Conservation (phyloP, 257 asterid species). For the Fraxinus americana region DNA sequence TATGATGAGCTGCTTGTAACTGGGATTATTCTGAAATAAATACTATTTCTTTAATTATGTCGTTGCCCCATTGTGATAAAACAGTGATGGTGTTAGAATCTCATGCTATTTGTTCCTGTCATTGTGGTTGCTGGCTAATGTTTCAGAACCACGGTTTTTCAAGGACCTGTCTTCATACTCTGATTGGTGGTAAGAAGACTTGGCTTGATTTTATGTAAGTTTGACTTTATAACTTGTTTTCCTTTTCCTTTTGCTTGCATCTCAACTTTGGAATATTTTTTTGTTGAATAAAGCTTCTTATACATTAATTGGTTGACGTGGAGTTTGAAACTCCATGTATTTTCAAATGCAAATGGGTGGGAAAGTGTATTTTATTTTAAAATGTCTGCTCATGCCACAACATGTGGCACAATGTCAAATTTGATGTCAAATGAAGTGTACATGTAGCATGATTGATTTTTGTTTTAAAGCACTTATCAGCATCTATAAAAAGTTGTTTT, state of each 20-base stretch:
- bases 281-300: too few relatives aligned
- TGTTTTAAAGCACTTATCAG: constrained; percentile 48
- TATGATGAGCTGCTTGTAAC: constrained; percentile 36
- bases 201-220: constrained; percentile 38
- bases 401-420: too few relatives aligned
- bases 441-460: constrained; percentile 35
- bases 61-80: constrained; percentile 41
- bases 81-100: constrained; percentile 45
- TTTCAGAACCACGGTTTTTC: constrained; percentile 39
- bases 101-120: constrained; percentile 40
- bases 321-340: too few relatives aligned
- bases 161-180: constrained; percentile 35
- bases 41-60: constrained; percentile 25
- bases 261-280: constrained; percentile 58
- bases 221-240: constrained; percentile 44
- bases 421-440: too few relatives aligned
- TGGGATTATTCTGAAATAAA: constrained; percentile 34
- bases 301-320: too few relatives aligned
- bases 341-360: too few relatives aligned
- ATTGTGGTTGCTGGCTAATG: constrained; percentile 32
- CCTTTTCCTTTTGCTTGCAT: constrained; percentile 38
- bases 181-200: constrained; percentile 42
- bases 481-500: constrained; percentile 46
- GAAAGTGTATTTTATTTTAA: too few relatives aligned
- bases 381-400: too few relatives aligned